Conservation (phyloP, 1,284 basidiomycete species). For the Malassezia vespertilionis region DNA sequence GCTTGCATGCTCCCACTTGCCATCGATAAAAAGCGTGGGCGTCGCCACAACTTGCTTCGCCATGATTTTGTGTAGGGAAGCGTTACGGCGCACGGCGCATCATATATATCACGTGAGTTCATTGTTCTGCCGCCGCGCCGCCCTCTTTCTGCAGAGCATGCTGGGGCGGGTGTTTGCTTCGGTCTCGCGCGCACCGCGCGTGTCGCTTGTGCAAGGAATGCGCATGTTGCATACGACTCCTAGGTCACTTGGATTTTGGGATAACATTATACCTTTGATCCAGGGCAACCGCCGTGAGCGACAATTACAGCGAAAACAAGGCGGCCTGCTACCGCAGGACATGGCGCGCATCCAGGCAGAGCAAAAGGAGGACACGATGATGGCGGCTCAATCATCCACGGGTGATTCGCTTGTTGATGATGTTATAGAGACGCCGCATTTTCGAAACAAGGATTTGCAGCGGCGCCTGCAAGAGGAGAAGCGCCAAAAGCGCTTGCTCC, state of each 20-base stretch:
- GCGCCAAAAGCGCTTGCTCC: constrained; percentile 22
- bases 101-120: neutral
- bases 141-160: constrained; percentile 1
- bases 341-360: constrained; percentile 21
- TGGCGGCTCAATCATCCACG: constrained; percentile 31
- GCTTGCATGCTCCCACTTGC: constrained; percentile 35
- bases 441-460: constrained; percentile 19
- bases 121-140: neutral
- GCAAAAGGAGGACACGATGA: constrained; percentile 25
- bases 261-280: constrained; percentile 13
- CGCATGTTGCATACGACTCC: neutral
- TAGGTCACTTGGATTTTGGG: constrained; percentile 7
- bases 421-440: constrained; percentile 21
- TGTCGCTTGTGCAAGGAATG: neutral
- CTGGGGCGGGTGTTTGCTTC: constrained; percentile 6
- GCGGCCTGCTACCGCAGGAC: constrained; percentile 34
- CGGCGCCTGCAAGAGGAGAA: constrained; percentile 22
- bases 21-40: constrained; percentile 45
- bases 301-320: constrained; percentile 21
- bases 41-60: no score
- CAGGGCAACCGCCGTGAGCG: constrained; percentile 19
- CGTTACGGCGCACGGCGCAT: no score
- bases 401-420: constrained; percentile 37
- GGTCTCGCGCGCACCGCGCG: constrained; percentile 6
- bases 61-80: no score